Evolutionary conservation across 1,284 basidiomycete species (phyloP).

Genomic region (Trametes versicolor): DNA sequence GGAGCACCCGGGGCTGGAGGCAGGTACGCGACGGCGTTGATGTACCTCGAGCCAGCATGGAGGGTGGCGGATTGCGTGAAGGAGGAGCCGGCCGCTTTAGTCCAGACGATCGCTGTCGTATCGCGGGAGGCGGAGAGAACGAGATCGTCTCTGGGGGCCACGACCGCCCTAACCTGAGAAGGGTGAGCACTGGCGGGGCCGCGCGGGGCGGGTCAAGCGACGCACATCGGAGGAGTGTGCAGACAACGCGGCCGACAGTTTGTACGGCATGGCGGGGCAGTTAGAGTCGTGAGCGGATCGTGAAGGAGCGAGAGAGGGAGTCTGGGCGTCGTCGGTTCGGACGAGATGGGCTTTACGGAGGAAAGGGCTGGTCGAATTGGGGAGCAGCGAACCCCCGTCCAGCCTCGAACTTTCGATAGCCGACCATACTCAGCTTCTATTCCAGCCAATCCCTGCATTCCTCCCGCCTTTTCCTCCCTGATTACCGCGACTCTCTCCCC

Average conservation of each 20-base stretch:
- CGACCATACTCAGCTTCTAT: constrained; percentile 30
- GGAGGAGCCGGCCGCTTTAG: constrained; percentile 56
- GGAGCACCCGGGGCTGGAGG: constrained; percentile 72
- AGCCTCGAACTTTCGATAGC: constrained; percentile 41
- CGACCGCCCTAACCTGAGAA: constrained; percentile 77
- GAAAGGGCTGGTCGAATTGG: constrained; percentile 33
- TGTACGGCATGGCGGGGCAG: constrained; percentile 73
- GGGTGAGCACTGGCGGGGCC: constrained; percentile 37
- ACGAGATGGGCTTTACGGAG: constrained; percentile 28
- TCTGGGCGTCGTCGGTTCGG: constrained; percentile 29
- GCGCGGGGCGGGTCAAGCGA: constrained; percentile 35
- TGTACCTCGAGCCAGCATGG: constrained; percentile 77
- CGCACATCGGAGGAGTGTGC: constrained; percentile 81
- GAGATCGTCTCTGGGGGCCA: constrained; percentile 73
- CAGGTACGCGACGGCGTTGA: constrained; percentile 86
- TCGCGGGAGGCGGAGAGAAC: constrained; percentile 92
- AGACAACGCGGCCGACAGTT: constrained; percentile 81
- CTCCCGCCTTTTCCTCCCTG: neutral
- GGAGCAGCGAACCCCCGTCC: constrained; percentile 35
- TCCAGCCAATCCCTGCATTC: constrained; percentile 13
- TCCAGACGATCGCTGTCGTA: constrained; percentile 89
- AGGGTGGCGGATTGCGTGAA: constrained; percentile 67
- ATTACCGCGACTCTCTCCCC: neutral
- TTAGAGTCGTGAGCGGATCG: constrained; percentile 33
- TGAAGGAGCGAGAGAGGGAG: constrained; percentile 34